Conservation (phyloP, 2,329 filamentous ascomycete species). For the Akanthomyces dipterigenus region DNA sequence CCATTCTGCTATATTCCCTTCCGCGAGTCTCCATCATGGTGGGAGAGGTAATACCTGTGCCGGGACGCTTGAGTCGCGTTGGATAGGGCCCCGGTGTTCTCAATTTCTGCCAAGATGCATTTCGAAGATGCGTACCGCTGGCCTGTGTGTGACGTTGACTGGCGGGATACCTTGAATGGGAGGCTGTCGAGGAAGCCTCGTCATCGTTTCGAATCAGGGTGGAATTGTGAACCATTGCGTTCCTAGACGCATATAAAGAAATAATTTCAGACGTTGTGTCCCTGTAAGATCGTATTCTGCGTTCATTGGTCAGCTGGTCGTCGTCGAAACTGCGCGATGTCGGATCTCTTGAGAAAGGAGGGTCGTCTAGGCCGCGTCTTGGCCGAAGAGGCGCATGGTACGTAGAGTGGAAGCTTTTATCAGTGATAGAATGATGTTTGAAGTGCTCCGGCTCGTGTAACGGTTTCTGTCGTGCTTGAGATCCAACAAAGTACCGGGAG, state of each 20-base stretch:
- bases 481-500: not conserved
- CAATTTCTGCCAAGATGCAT: conserved; percentile 21
- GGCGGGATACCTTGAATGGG: not conserved
- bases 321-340: conserved; percentile 25
- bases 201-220: not conserved
- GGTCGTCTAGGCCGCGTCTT: conserved; percentile 25
- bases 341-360: conserved; percentile 21
- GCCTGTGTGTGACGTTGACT: not conserved
- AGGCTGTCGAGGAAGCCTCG: not conserved
- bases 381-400: conserved; percentile 23
- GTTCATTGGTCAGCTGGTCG: conserved; percentile 31
- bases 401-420: conserved; percentile 19
- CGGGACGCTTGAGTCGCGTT: conserved; percentile 48
- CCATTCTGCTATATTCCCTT: conserved; percentile 44
- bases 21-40: conserved; percentile 40
- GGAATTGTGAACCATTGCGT: not conserved
- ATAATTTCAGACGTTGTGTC: conserved; percentile 49
- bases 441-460: not conserved
- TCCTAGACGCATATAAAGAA: conserved; percentile 44
- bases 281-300: conserved; percentile 41
- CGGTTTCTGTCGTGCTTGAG: not conserved
- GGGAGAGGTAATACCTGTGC: conserved; percentile 42
- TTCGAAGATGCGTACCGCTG: not conserved
- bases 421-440: not conserved
- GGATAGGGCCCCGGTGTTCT: conserved; percentile 55